Percentiles rank a stretch among this genome's conserved stretches.
Conservation (phyloP, 2,329 filamentous ascomycete species). For the Pseudofabraea citricarpa region DNA sequence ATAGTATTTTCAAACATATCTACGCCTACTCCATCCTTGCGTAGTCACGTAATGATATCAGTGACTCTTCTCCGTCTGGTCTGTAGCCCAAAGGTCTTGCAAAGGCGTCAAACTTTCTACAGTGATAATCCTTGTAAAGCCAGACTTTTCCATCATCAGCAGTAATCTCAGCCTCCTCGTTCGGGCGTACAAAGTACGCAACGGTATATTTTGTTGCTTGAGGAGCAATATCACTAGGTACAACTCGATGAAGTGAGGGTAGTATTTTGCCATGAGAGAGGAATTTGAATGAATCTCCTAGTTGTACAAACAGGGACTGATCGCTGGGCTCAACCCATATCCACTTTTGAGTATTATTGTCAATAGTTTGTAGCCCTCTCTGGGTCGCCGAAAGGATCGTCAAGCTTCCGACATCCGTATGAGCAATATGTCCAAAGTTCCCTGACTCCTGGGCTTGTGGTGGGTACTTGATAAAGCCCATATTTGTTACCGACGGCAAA, state of each 20-base stretch:
- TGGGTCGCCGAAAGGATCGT: constrained; percentile 2
- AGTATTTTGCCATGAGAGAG: constrained; percentile 1
- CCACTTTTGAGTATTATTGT: not conserved
- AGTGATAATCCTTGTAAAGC: constrained; percentile 2
- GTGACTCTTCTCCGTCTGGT: constrained; percentile 1
- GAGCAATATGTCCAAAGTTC: constrained; percentile 2
- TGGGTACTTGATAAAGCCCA: constrained; percentile 2
- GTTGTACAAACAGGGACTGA: not conserved
- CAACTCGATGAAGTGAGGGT: constrained; percentile 1
- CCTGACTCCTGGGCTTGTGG: not conserved
- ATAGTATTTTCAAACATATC: not conserved
- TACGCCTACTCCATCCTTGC: not conserved
- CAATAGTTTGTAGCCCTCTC: not conserved
- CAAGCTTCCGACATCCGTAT: constrained; percentile 1
- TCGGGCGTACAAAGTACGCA: constrained; percentile 1
- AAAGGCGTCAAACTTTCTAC: constrained; percentile 3
- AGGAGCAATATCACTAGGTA: constrained; percentile 3
- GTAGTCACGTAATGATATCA: constrained; percentile 2
- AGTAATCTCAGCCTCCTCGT: constrained; percentile 1
- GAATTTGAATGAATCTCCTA: constrained; percentile 2
- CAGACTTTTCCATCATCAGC: constrained; percentile 2
- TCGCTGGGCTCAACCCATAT: constrained; percentile 3
- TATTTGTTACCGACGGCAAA: constrained; percentile 1
- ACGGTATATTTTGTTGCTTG: constrained; percentile 1
- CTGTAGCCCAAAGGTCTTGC: constrained; percentile 3